Evolutionary conservation across 2,329 filamentous ascomycete genomes (phyloP).

Genomic region (Albophoma yamanashiensis): DNA sequence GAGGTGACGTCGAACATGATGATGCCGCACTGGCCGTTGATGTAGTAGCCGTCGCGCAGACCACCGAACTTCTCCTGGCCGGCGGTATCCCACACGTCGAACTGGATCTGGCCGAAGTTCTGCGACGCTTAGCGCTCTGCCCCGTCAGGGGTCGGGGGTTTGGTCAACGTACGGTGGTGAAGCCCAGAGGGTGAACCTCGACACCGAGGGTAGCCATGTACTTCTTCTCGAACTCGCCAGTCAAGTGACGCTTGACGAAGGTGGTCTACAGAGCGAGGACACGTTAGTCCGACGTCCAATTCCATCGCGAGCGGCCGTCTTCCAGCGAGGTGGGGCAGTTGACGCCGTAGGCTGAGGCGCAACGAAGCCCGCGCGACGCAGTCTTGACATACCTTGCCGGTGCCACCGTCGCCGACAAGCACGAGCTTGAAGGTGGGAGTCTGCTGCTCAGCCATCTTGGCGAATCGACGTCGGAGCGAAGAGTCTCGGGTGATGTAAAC

Average conservation of each 20-base stretch:
- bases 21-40: constrained; percentile 99
- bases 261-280: constrained; percentile 59
- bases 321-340: constrained; percentile 11
- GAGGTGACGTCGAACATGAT: constrained; percentile 99
- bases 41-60: constrained; percentile 99
- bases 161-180: constrained; percentile 74
- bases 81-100: constrained; percentile 98
- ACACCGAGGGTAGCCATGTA: constrained; percentile 99
- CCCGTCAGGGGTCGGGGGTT: not conserved
- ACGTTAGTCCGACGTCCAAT: not conserved
- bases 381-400: constrained; percentile 71
- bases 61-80: constrained; percentile 99
- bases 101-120: constrained; percentile 95
- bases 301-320: not conserved
- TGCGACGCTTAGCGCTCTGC: constrained; percentile 18
- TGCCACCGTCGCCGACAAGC: constrained; percentile 98
- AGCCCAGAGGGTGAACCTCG: constrained; percentile 96
- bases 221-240: constrained; percentile 99
- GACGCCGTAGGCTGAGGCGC: constrained; percentile 11
- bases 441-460: constrained; percentile 51
- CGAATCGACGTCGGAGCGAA: constrained; percentile 12
- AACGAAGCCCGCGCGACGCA: constrained; percentile 8
- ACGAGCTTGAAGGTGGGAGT: constrained; percentile 97
- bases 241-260: constrained; percentile 99
- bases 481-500: constrained; percentile 30